phyloP scores from a whole-genome alignment of 2,329 filamentous ascomycete genomes.

The Phialophora tarda region DNA sequence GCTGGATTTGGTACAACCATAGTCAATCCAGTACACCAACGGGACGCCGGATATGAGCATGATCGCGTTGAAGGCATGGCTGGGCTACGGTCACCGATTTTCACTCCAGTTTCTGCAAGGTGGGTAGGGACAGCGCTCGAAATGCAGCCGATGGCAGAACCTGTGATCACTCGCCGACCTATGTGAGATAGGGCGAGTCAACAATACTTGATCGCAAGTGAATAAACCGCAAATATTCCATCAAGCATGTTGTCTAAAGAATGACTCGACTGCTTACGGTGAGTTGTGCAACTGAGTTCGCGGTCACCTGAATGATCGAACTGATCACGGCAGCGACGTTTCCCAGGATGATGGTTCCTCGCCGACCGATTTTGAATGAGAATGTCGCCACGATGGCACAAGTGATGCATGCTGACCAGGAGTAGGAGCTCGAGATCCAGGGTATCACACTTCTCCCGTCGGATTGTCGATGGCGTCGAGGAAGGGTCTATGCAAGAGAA shows the following conservation, averaged over 20 bases:
- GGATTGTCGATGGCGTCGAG: conserved; percentile 42
- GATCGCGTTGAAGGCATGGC: conserved; percentile 42
- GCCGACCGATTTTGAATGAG: conserved; percentile 40
- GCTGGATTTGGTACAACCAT: conserved; percentile 43
- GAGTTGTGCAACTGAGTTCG: conserved; percentile 42
- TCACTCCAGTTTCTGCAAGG: conserved; percentile 43
- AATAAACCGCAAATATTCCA: not conserved
- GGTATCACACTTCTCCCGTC: conserved; percentile 34
- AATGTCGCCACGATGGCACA: conserved; percentile 40
- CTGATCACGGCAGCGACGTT: conserved; percentile 42
- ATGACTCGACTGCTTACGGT: conserved; percentile 19
- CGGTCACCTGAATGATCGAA: conserved; percentile 41
- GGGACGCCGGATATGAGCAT: conserved; percentile 42
- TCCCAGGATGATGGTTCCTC: conserved; percentile 41
- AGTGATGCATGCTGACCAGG: conserved; percentile 37
- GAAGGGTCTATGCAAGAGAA: conserved; percentile 42
- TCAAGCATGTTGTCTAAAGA: not conserved
- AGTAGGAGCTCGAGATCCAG: conserved; percentile 43
- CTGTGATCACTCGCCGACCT: conserved; percentile 32
- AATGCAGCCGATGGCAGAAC: conserved; percentile 45
- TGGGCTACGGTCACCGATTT: conserved; percentile 40
- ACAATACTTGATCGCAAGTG: not conserved
- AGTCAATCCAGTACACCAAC: conserved; percentile 46
- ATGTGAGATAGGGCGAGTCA: not conserved
- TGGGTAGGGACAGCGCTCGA: conserved; percentile 43